These are phyloP conservation scores for Ustilago sp. DNA, from an alignment of 1,284 basidiomycete genomes.

Conservation along the genomic window DNA sequence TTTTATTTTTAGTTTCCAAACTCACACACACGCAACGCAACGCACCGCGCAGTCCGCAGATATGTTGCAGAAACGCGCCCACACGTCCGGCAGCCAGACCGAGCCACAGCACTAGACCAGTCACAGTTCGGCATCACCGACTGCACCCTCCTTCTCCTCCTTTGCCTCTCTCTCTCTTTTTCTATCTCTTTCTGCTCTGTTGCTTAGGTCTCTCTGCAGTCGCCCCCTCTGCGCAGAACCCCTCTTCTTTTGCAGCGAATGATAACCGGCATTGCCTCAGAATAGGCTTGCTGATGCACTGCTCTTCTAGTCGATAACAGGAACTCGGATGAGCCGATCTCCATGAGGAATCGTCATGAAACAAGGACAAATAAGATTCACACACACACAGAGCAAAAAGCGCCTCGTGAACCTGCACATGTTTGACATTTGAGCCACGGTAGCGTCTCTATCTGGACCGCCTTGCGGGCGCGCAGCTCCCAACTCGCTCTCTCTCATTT, in stretches of 20 bases:
- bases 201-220: conserved; percentile 8
- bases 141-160: neutral
- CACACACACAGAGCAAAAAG: neutral
- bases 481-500: neutral
- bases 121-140: conserved; percentile 12
- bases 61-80: conserved; percentile 24
- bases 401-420: neutral
- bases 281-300: neutral
- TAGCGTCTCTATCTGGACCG: neutral
- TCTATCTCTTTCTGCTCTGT: neutral
- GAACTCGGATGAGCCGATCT: neutral
- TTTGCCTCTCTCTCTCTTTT: neutral
- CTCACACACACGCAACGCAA: neutral
- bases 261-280: neutral
- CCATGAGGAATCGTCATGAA: neutral
- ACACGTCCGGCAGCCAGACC: conserved; percentile 22
- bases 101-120: conserved; percentile 14
- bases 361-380: neutral
- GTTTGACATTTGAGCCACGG: neutral
- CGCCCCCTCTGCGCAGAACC: conserved; percentile 17
- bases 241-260: neutral
- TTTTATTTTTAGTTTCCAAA: neutral
- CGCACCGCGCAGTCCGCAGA: conserved; percentile 17
- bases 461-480: neutral
- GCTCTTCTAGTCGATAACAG: neutral